Evolutionary conservation across 805 yeast species (phyloP).

Genomic region (Metschnikowia sp.): DNA sequence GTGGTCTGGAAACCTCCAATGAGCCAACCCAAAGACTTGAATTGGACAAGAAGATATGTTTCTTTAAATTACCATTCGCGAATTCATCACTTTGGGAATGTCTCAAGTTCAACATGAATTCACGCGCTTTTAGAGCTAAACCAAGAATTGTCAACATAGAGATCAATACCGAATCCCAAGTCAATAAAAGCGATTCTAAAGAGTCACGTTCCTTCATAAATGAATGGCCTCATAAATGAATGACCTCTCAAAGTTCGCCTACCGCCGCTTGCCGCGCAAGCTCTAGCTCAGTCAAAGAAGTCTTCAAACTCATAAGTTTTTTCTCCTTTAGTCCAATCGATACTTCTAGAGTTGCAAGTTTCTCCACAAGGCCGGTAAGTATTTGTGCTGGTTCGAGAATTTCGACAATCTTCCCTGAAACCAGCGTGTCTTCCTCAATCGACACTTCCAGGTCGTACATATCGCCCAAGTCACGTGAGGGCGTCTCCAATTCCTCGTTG

Average conservation of each 20-base stretch:
- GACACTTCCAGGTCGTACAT: conserved; percentile 16
- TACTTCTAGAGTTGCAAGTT: background rate
- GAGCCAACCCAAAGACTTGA: no score
- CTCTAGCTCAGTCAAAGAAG: background rate
- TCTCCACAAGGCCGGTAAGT: background rate
- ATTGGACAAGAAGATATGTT: no score
- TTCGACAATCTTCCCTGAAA: background rate
- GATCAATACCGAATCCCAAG: no score
- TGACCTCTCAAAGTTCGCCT: background rate
- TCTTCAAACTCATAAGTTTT: background rate
- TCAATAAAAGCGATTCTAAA: no score
- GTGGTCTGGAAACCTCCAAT: no score
- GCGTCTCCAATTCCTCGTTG: background rate
- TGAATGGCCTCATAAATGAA: background rate
- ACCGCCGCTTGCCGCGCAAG: background rate
- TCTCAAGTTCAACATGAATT: no score
- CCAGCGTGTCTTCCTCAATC: background rate
- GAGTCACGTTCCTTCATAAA: no score
- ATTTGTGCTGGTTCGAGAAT: background rate
- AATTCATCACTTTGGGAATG: no score
- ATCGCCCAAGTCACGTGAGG: conserved; percentile 5
- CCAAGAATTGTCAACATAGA: no score
- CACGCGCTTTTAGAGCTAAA: no score
- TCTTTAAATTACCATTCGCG: no score
- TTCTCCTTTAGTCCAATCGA: background rate